Conservation (phyloP, 192 early-diverging fungal species). For the Backusella liffmaniae region DNA sequence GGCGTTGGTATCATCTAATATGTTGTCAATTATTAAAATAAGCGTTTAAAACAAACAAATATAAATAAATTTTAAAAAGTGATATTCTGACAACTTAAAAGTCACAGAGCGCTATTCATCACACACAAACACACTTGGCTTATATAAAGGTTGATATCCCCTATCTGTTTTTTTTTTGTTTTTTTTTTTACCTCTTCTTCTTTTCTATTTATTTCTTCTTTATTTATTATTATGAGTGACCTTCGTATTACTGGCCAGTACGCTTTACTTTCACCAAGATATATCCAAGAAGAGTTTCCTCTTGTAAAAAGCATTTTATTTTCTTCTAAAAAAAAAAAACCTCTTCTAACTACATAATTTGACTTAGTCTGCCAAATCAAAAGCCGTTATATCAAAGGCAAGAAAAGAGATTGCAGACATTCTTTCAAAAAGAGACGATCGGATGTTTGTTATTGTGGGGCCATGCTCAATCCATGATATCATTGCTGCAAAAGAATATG, state of each 20-base stretch:
- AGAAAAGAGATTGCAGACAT: slow-evolving; percentile 68
- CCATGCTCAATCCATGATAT: slow-evolving; percentile 96
- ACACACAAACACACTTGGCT: neutral
- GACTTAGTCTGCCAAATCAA: slow-evolving; percentile 18
- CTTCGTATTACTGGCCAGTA: slow-evolving; percentile 82
- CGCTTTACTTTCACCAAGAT: slow-evolving; percentile 82
- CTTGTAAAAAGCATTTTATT: slow-evolving; percentile 51
- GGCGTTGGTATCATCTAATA: slow-evolving; percentile 71
- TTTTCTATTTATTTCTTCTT: neutral
- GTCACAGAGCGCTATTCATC: neutral
- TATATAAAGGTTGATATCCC: slow-evolving; percentile 1
- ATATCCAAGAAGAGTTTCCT: slow-evolving; percentile 81
- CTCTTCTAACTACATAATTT: neutral
- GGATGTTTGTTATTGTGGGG: slow-evolving; percentile 86
- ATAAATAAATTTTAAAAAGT: neutral
- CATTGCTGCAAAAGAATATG: slow-evolving; percentile 82
- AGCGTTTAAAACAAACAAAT: neutral
- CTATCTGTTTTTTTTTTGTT: neutral
- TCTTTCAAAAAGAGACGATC: slow-evolving; percentile 77
- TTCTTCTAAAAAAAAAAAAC: neutral
- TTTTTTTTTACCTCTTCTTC: slow-evolving; percentile 2
- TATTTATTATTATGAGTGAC: slow-evolving; percentile 58
- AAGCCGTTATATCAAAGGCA: slow-evolving; percentile 36
- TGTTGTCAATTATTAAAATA: neutral
- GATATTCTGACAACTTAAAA: slow-evolving; percentile 2